Base-by-base conservation (phyloP, 805 yeast species). In the Debaryomyces maramus region DNA sequence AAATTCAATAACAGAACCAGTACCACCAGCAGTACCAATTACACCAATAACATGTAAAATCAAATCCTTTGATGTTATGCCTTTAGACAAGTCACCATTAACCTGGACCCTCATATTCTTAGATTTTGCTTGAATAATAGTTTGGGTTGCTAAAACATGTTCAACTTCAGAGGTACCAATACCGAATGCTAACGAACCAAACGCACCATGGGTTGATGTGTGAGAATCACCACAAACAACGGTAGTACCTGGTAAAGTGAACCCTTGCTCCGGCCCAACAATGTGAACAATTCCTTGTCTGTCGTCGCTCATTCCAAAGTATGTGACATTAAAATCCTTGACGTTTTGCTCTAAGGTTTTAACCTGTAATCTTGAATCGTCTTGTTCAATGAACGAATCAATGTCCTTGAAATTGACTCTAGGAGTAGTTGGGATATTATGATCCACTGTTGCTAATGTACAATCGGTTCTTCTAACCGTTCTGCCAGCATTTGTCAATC, bases 221-320 rank as follows among this genome's bases (percentile, higher is more conserved):
- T 93, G 99, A 3, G 97, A 89, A 65, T 93, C 99, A 65, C 99
- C 99, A 70, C 99, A 93, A 32, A 93, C 99, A 23, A 93, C 97
- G 3, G 99, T 93, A 37, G 98, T 89, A 55, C 99, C 99, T 26
- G 99, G 99, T 38, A 93, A 75, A 24, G 99, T 93, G 71, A 93
- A 93, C 37, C 98, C 99, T 70, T 93, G 98, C 65, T 93, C 99
- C 27, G 99, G 99, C 34, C 99, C 99, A 44, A 93, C 95, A 51
- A 93, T 88, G 65, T 93, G 99, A 40, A 93, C 99, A 60, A 93
- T 93, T 55, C 99, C 99, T 70, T 93, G 99, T 67, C 98, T 83
- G 47, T 76, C 76, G 67, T 91, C 98, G 43, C 82, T 77, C 95
- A 93, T 87, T 52, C 99, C 99, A 50, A 91, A 90, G 61, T 83